phyloP scores from a whole-genome alignment of 345 rosid species.

The Ricinus communis region DNA sequence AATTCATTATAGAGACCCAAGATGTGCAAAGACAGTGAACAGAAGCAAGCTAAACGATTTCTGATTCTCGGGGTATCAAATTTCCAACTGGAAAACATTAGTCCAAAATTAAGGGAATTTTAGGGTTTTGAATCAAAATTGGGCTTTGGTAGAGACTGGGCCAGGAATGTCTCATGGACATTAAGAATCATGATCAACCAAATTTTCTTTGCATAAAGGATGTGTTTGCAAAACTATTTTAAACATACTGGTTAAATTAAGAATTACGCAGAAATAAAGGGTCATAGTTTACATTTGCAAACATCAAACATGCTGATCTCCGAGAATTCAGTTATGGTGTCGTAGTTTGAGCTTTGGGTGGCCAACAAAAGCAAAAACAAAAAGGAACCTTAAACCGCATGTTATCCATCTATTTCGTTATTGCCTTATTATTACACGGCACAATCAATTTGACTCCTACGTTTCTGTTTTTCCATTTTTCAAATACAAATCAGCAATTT shows the following conservation, averaged over 20 bases:
- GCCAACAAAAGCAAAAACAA: too few relatives aligned
- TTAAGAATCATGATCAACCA: not conserved
- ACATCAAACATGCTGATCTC: not conserved
- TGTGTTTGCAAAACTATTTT: not conserved
- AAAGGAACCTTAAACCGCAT: constrained; percentile 17
- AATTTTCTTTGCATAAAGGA: not conserved
- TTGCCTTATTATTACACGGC: not conserved
- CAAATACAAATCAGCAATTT: not conserved
- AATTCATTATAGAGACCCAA: too few relatives aligned
- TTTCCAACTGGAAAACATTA: too few relatives aligned
- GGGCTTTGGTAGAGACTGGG: not conserved
- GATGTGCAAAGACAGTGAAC: too few relatives aligned
- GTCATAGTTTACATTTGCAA: not conserved
- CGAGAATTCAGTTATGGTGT: constrained; percentile 2
- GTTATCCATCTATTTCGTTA: constrained; percentile 22
- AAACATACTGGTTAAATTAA: not conserved
- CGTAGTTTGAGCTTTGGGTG: too few relatives aligned
- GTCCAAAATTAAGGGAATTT: too few relatives aligned
- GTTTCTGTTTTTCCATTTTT: not conserved
- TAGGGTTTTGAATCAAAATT: not conserved
- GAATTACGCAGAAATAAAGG: not conserved
- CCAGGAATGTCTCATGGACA: too few relatives aligned
- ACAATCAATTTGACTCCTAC: not conserved
- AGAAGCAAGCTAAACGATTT: too few relatives aligned
- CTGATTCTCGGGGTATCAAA: too few relatives aligned